Base-by-base conservation (phyloP, 768 basidiomycete genomes). In the Nidula microcarpa region DNA sequence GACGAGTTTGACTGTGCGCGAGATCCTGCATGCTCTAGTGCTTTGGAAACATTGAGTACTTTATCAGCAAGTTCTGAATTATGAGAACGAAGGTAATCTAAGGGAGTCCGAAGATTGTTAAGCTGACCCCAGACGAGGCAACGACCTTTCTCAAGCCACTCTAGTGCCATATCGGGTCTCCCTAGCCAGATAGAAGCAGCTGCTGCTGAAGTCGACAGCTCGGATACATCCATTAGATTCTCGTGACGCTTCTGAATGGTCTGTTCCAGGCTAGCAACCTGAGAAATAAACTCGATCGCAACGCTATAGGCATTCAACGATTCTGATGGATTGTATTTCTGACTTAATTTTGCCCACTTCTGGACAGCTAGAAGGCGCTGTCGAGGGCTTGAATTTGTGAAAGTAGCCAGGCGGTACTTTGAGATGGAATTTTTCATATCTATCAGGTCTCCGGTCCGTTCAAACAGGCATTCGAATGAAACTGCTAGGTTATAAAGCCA, bases 71-170 rank as follows among this genome's bases (percentile, higher is more conserved):
- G 44, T 30, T 5, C 5, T 5, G 49, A 23, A 33, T 50, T 18
- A 4, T 36, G 8, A 4, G 9, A 51, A 3, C 48, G 37, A 10
- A 60, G 51, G 14, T 49, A 34, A 46, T 60, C 56, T 11, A 57
- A 5, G 6, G 58, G 56, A 14, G 45, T 48, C 10, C 55, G 52
- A 6, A 60, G 43, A 16, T 46, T 16, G 49, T 57, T 54, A 13
- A 60, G 23, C 30, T 60, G 58, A 16, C 23, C 53, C 58, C 58
- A 60, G 5, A 60, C 56, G 30, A 60, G 30, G 35, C 58, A 54
- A 11, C 58, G 58, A 6, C 56, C 58, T 50, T 55, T 56, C 35
- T 60, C 58, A 46, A 60, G 53, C 58, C 58, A 60, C 44, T 60
- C 56, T 14, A 60, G 30, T 5, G 56, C 58, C 33, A 32, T 37